Base-by-base conservation (phyloP, 2,329 filamentous ascomycete species). In the Shiraia sp. region DNA sequence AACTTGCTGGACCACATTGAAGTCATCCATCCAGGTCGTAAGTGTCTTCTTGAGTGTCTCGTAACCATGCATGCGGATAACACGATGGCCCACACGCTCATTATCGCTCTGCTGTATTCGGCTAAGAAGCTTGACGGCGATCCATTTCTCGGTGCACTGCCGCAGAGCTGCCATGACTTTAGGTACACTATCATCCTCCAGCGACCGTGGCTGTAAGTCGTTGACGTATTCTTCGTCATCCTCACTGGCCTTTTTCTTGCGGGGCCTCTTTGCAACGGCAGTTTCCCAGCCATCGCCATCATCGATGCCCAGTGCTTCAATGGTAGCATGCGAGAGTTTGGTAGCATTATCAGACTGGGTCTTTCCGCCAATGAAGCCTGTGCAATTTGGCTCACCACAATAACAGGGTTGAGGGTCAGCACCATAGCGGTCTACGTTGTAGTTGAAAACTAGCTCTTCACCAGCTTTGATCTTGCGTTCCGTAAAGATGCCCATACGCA, bases 141-240 rank as follows among this genome's bases (percentile, higher is more conserved):
- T 96, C 93, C 93, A 99, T 72, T 96, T 96, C 77, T 99, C 93
- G 72, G 96, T 95, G 78, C 90, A 96, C 69, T 96, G 92, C 83
- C 96, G 91, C 45, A 99, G 82, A 38, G 90, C 87, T 16, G 92
- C 91, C 90, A 96, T 96, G 69, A 96, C 90, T 72, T 95, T 95
- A 60, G 87, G 89, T 47, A 95, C 90, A 49, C 87, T 89, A 45
- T 86, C 82, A 60, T 93, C 88, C 53, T 90, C 85, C 45, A 96
- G 79, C 33, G 81, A 83, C 61, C 85, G 88, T 36, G 88, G 85
- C 67, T 92, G 82, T 47, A 95, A 79, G 68, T 89, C 91, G 70
- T 90, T 93, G 69, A 96, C 86, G 64, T 97, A 97, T 63, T 96
- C 92, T 65, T 96, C 90, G 58, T 96, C 92, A 51, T 95, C 90